Base-by-base conservation (phyloP, 176 grass and related monocot species). In the Cymbopogon citratus region DNA sequence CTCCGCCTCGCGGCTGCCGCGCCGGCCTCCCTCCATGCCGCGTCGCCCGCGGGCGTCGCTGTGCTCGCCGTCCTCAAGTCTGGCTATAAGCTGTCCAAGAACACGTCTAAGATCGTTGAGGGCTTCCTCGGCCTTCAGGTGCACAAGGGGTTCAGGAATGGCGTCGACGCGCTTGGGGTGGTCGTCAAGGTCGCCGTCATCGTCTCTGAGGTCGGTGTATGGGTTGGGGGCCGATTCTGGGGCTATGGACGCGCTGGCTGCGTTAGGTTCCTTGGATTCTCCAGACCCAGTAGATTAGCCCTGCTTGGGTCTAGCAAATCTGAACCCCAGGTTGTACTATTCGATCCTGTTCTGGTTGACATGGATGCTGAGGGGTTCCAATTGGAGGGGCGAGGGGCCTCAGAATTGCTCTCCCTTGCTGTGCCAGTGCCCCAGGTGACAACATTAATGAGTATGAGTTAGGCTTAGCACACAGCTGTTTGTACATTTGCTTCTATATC, bases 51-150 rank as follows among this genome's bases (percentile, higher is more conserved):
- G 62, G 89, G 83, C 7, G 57, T 87, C 24, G 80, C 67, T 1
- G 69, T 71, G n/a, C 85, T 95, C n/a, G 91, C 88, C 6, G 39
- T 91, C 8, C 79, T 99, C 65, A 99, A 91, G 67, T 89, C 81
- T 0, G 69, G 96, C 0, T 95, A 98, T 76, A 78, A 87, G 88
- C 73, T 98, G 1, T 91, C 92, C 1, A 98, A 95, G 77, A 98
- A 95, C 28, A 85, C 82, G 11, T 83, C 84, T 6, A 95, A 98
- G 75, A 75, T 98, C 87, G 40, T 95, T 8, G 92, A 98, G 76
- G 92, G 92, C 6, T 93, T 95, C 74, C 84, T 93, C 4, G 96
- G 96, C 5, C 85, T 95, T 56, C 92, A 95, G 84, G 84, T 98
- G 27, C 87, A 95, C 84, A 93, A 90, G 87, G 91, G 90, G 1